Percentiles rank a stretch among this genome's conserved stretches.
These are phyloP conservation scores for Macrolepiota dolichaula DNA, from an alignment of 768 basidiomycete species.

Conservation along the genomic window DNA sequence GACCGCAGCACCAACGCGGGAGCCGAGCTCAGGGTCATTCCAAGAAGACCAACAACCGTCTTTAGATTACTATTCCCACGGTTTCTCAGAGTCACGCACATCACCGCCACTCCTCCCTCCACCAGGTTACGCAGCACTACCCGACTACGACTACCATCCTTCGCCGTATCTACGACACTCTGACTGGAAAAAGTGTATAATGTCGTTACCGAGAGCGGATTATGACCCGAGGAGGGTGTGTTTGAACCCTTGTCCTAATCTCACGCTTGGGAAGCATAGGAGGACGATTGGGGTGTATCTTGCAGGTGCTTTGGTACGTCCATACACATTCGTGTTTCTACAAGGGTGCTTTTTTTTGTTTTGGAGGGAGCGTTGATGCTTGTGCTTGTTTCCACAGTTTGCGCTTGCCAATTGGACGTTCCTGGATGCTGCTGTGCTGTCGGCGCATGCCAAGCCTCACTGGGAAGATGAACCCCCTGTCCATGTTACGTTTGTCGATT, in stretches of 20 bases:
- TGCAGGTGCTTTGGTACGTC: constrained; percentile 85
- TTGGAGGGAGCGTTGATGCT: neutral
- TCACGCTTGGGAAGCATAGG: constrained; percentile 72
- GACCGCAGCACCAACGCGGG: neutral
- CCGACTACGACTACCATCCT: constrained; percentile 9
- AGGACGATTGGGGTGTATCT: constrained; percentile 86
- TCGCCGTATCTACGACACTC: constrained; percentile 10
- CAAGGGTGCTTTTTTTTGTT: neutral
- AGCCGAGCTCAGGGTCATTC: neutral
- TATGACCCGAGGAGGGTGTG: constrained; percentile 90
- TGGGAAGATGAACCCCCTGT: constrained; percentile 57
- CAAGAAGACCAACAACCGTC: neutral
- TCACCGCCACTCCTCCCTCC: constrained; percentile 19
- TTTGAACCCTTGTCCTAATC: constrained; percentile 79
- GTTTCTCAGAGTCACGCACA: constrained; percentile 12
- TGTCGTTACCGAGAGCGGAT: constrained; percentile 66
- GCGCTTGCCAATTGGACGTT: constrained; percentile 95
- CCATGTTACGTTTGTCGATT: constrained; percentile 91
- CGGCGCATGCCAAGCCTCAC: constrained; percentile 79
- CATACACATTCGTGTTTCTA: constrained; percentile 2
- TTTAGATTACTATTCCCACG: constrained; percentile 25
- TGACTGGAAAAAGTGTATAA: constrained; percentile 16
- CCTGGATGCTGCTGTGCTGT: constrained; percentile 88
- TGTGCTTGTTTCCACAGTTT: constrained; percentile 52
- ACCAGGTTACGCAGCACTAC: neutral